Base-by-base conservation (phyloP, 1,284 basidiomycete genomes). In the Coniophora puteana region DNA sequence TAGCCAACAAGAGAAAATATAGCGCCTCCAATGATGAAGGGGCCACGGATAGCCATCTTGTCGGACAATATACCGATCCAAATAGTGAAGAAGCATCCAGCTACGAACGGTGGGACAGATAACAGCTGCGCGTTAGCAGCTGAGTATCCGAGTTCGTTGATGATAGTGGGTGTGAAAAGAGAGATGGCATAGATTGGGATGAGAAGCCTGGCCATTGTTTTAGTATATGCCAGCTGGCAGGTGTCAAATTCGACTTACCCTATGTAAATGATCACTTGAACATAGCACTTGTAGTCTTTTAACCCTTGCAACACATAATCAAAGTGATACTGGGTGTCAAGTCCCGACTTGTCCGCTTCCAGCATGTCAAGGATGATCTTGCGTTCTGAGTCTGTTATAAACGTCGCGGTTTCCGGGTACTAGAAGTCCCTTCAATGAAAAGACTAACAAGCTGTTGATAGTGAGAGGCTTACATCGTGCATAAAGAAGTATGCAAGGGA, bases 131-230 rank as follows among this genome's bases (percentile, higher is more conserved):
- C 79, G 31, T 65, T 55, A 1, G 76, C 69, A 27, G 78, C 71
- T 2, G 70, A 66, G 62, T 68, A 84, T 5, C 78, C 77, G 4
- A 80, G 63, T 36, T 71, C 60, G 6, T 66, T 63, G 39, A 80
- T 72, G 51, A 80, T 78, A 1, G 73, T 77, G 1, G 76, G 78
- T 3, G 67, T 66, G 47, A 82, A 83, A 34, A 82, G 65, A 24
- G 79, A 69, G 49, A 81, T 71, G 11, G 74, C 71, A 46, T 80
- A 80, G 28, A 78, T 56, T 6, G 80, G 72, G 38, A 74, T 57
- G 40, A 80, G 62, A 14, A 72, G 44, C 22, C 73, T 65, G 38
- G 17, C 29, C 4, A 34, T 8, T 10, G 10, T 18, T 8, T 11
- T 52, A 47, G 46, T 45, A 51, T 49, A 10, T 33, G 44, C 37